These are phyloP conservation scores for Dothistroma septosporum DNA, from an alignment of 2,329 filamentous ascomycete genomes.

Conservation along the genomic window DNA sequence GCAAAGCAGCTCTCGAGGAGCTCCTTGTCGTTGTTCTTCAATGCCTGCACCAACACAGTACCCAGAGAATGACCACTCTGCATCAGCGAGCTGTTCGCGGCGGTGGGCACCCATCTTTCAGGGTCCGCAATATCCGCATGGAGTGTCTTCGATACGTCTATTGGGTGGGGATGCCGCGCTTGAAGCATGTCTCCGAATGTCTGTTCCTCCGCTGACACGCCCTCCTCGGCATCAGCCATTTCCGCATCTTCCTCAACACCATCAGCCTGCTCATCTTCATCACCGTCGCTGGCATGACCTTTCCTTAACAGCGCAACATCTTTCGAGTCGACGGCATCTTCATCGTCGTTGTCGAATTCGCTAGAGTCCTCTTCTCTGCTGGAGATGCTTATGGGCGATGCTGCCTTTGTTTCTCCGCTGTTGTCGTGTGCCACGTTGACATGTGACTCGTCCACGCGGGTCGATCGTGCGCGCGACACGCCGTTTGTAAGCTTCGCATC, in stretches of 20 bases:
- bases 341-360: constrained; percentile 24
- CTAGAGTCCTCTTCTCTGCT: constrained; percentile 43
- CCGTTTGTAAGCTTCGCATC: constrained; percentile 51
- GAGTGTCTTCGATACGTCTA: constrained; percentile 66
- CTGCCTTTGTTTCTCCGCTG: constrained; percentile 37
- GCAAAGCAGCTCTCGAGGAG: constrained; percentile 91
- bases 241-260: constrained; percentile 29
- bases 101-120: constrained; percentile 41
- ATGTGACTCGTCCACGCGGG: constrained; percentile 55
- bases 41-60: constrained; percentile 87
- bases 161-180: constrained; percentile 62
- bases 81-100: constrained; percentile 48
- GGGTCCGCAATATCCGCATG: constrained; percentile 9
- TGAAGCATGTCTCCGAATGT: constrained; percentile 85
- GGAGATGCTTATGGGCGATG: constrained; percentile 47
- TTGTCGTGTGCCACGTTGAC: constrained; percentile 46
- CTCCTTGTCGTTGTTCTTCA: constrained; percentile 83
- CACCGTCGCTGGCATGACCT: constrained; percentile 24
- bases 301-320: constrained; percentile 15
- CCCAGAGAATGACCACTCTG: constrained; percentile 58
- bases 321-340: constrained; percentile 10
- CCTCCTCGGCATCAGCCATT: constrained; percentile 25
- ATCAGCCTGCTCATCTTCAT: constrained; percentile 27
- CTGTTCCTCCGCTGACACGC: constrained; percentile 44
- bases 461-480: constrained; percentile 47